Base-by-base conservation (phyloP, 805 yeast genomes). In the Yamadazyma nakazawae region DNA sequence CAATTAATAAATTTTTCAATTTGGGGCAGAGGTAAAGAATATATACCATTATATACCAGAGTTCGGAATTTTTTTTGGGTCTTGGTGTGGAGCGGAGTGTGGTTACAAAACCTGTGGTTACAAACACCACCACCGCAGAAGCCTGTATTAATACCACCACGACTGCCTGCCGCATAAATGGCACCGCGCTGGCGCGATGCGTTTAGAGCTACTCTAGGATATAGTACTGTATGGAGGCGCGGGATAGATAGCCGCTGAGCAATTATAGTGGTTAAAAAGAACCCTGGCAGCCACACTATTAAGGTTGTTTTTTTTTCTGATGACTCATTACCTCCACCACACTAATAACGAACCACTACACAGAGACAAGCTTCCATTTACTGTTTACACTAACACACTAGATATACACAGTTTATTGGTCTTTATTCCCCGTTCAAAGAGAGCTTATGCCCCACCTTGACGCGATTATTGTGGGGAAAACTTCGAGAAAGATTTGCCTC, bases 271-370 rank as follows among this genome's bases (percentile, higher is more conserved):
- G 40, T 37, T 37, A 37, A 12, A 12, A 14, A 19, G 41, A 38
- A 38, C 32, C 41, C 41, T 25, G 34, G 41, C 17, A 38, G 41
- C 41, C 41, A 38, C 41, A 38, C 34, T 18, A 14, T 8, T 26
- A 26, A 28, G 32, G 32, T 28, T 28, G 9, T 28, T 5, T 21
- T 21, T 21, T 21, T 21, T n/a, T n/a, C n/a, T n/a, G n/a, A n/a
- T n/a, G 24, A 21, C 6, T 21, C 24, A 21, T 21, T 7, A 21
- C 24, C 24, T 5, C 24, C 24, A 16, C 37, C 24, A 16, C 19
- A 14, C 37, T 16, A 18, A 34, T 34, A 12, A 8, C 13, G 24
- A 16, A 8, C 24, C 24, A 34, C 37, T 21, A 34, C 37, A 34
- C 12, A n/a, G 7, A 21, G 24, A 21, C 7, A 21, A 21, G 24